phyloP scores from a whole-genome alignment of 257 asterid genomes.

The Ilex aquifolium region DNA sequence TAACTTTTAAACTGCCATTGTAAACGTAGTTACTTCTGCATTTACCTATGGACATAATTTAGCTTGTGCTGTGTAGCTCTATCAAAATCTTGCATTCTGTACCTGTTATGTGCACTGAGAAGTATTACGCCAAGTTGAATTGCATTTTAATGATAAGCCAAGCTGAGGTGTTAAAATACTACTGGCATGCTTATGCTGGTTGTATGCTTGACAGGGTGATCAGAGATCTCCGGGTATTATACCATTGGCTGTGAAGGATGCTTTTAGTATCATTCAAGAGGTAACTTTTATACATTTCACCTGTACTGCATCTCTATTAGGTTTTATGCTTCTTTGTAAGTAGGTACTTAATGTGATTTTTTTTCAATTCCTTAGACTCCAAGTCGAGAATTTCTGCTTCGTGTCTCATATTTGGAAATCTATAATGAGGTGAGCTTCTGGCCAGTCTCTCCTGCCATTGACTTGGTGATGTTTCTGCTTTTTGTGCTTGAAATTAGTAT shows the following conservation, averaged over 20 bases:
- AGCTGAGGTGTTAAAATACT: conserved; percentile 10
- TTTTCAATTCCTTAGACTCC: conserved; percentile 72
- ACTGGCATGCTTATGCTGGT: conserved; percentile 10
- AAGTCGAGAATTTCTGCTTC: conserved; percentile 89
- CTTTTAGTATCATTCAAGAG: conserved; percentile 97
- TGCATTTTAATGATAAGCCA: background rate
- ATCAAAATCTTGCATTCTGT: background rate
- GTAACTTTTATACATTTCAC: conserved; percentile 38
- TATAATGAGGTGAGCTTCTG: conserved; percentile 81
- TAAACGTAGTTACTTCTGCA: too few relatives aligned
- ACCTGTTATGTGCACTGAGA: background rate
- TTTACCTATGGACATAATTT: too few relatives aligned
- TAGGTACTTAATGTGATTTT: conserved; percentile 8
- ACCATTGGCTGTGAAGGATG: conserved; percentile 98
- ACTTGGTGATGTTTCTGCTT: conserved; percentile 10
- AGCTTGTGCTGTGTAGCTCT: background rate
- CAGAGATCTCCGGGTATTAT: conserved; percentile 99
- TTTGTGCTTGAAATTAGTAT: background rate
- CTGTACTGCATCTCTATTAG: conserved; percentile 19
- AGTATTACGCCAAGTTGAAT: background rate
- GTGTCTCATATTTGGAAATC: conserved; percentile 95
- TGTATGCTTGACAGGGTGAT: conserved; percentile 69
- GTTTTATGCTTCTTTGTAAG: conserved; percentile 13
- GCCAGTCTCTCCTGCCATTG: conserved; percentile 13
- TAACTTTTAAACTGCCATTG: too few relatives aligned